phyloP scores from a whole-genome alignment of 345 rosid species.

The Raphanus sativus region DNA sequence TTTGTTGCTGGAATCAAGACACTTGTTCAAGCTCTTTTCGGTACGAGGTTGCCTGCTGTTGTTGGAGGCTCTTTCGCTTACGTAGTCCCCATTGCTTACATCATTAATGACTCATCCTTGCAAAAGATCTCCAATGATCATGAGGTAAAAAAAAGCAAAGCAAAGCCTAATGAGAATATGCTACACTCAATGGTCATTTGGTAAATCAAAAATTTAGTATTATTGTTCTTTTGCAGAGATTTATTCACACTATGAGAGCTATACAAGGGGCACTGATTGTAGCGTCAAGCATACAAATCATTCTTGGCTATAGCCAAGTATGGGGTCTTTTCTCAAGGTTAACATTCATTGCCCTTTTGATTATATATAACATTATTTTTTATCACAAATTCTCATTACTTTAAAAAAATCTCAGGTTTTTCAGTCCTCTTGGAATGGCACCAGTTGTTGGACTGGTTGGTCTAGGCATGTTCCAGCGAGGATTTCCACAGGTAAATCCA shows the following conservation, averaged over 20 bases:
- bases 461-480: conserved; percentile 84
- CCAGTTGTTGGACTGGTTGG: conserved; percentile 95
- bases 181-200: background rate
- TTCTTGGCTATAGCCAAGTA: conserved; percentile 84
- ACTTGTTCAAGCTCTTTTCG: conserved; percentile 80
- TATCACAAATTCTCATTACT: conserved; percentile 3
- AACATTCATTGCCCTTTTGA: background rate
- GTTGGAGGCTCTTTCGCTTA: conserved; percentile 89
- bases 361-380: background rate
- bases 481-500: conserved; percentile 68
- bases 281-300: conserved; percentile 84
- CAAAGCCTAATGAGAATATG: background rate
- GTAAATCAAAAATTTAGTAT: conserved; percentile 7
- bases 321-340: conserved; percentile 95
- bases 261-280: conserved; percentile 90
- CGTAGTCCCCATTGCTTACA: conserved; percentile 66
- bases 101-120: conserved; percentile 69
- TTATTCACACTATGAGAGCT: conserved; percentile 85
- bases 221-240: conserved; percentile 66
- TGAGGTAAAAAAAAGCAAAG: conserved; percentile 32
- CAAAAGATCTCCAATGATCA: conserved; percentile 60
- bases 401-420: conserved; percentile 44
- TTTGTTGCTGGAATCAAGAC: conserved; percentile 91
- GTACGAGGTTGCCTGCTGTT: conserved; percentile 88
- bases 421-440: conserved; percentile 85